phyloP scores from a whole-genome alignment of 805 yeast genomes.

The Suhomyces emberorum region DNA sequence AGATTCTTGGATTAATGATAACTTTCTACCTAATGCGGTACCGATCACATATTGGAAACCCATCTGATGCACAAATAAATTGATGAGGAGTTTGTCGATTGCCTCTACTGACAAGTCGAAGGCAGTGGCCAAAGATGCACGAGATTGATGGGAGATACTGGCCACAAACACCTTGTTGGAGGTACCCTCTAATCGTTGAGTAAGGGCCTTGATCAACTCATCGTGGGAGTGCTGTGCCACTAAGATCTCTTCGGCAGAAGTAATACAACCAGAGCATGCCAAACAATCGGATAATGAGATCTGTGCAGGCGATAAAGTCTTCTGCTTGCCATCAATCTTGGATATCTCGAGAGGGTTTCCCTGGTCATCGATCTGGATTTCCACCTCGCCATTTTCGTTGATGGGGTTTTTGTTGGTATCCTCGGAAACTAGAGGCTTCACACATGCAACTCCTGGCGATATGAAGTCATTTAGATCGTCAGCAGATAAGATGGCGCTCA shows the following conservation, averaged over 20 bases:
- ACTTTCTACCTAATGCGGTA: slow-evolving; percentile 72
- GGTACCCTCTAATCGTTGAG: slow-evolving; percentile 17
- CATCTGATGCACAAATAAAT: slow-evolving; percentile 55
- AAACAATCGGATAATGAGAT: slow-evolving; percentile 89
- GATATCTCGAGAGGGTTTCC: slow-evolving; percentile 71
- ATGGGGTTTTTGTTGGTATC: slow-evolving; percentile 16
- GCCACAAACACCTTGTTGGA: slow-evolving; percentile 54
- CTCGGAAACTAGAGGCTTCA: slow-evolving; percentile 64
- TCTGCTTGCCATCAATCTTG: slow-evolving; percentile 50
- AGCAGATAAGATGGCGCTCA: slow-evolving; percentile 87
- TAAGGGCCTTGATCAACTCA: slow-evolving; percentile 63
- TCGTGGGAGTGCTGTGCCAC: slow-evolving; percentile 88
- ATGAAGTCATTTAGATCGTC: slow-evolving; percentile 94
- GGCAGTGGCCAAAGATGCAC: slow-evolving; percentile 78
- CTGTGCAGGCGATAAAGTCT: slow-evolving; percentile 70
- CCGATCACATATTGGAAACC: slow-evolving; percentile 80
- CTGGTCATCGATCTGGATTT: slow-evolving; percentile 55
- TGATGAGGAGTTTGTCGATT: slow-evolving; percentile 59
- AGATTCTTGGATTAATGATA: slow-evolving; percentile 50
- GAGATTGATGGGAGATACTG: slow-evolving; percentile 80
- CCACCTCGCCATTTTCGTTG: slow-evolving; percentile 36
- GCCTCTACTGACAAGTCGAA: slow-evolving; percentile 48
- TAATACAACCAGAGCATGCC: slow-evolving; percentile 96
- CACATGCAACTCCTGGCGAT: slow-evolving; percentile 90
- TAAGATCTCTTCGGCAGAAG: slow-evolving; percentile 93